A percentile compares a stretch with the other conserved stretches of the same genome.
phyloP scores from a whole-genome alignment of 495 filamentous ascomycete species.

The Emericellopsis terricola region DNA sequence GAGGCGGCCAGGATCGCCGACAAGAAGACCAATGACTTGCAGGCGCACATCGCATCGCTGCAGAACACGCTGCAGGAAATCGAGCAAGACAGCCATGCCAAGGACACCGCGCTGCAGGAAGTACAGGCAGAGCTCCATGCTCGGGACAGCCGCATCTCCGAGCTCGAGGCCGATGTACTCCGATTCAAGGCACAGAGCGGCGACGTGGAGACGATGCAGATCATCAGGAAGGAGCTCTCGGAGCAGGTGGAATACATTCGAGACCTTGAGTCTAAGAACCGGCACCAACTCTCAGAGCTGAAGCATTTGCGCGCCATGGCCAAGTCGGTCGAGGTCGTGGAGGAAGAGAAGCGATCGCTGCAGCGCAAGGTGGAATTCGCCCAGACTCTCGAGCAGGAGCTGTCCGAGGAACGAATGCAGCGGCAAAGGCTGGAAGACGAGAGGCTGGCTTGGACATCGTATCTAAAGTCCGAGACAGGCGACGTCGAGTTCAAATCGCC shows the following conservation, averaged over 20 bases:
- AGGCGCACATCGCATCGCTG: slow-evolving; percentile 48
- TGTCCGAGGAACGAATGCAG: slow-evolving; percentile 62
- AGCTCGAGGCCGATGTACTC: slow-evolving; percentile 67
- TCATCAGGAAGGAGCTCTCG: slow-evolving; percentile 67
- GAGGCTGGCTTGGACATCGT: slow-evolving; percentile 65
- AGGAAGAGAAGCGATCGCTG: slow-evolving; percentile 81
- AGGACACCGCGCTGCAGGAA: slow-evolving; percentile 39
- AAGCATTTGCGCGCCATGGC: slow-evolving; percentile 60
- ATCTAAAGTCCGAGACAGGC: slow-evolving; percentile 50
- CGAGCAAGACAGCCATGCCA: slow-evolving; percentile 48
- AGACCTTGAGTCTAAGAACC: slow-evolving; percentile 58
- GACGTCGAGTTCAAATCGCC: slow-evolving; percentile 68
- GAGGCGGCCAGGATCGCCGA: slow-evolving; percentile 52
- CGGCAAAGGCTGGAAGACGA: slow-evolving; percentile 83
- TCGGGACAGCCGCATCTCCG: slow-evolving; percentile 48
- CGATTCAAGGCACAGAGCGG: slow-evolving; percentile 66
- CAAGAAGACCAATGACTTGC: slow-evolving; percentile 50
- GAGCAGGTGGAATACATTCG: slow-evolving; percentile 85
- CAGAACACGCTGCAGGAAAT: slow-evolving; percentile 52
- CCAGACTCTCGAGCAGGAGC: slow-evolving; percentile 52
- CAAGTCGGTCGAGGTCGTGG: slow-evolving; percentile 79
- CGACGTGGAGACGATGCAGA: slow-evolving; percentile 62
- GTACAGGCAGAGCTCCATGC: slow-evolving; percentile 48
- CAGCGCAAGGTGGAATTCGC: slow-evolving; percentile 61
- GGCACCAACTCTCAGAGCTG: slow-evolving; percentile 65